A percentile compares a stretch with the other conserved stretches of the same genome.
These are phyloP conservation scores for Aspergillus avenaceus DNA, from an alignment of 495 filamentous ascomycete species.

Conservation along the genomic window DNA sequence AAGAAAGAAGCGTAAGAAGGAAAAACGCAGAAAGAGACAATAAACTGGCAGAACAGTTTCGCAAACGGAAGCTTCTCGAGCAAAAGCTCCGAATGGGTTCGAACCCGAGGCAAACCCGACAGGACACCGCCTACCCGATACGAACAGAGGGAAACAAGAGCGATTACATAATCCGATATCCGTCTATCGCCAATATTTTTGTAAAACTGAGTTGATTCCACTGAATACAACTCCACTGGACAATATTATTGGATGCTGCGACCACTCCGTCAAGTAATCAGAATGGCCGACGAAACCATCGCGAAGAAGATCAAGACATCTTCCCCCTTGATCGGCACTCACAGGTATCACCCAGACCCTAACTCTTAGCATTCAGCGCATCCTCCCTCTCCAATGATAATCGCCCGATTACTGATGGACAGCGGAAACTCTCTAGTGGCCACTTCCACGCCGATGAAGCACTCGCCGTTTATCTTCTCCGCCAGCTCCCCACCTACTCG, in stretches of 20 bases:
- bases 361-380: neutral
- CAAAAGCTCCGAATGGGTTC: too few species aligned
- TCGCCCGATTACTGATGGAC: conserved; percentile 9
- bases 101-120: too few species aligned
- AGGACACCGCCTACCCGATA: too few species aligned
- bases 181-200: too few species aligned
- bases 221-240: too few species aligned
- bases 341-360: conserved; percentile 52
- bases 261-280: conserved; percentile 32
- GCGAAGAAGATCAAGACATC: conserved; percentile 68
- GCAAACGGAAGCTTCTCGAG: too few species aligned
- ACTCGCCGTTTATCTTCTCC: conserved; percentile 94
- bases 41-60: too few species aligned
- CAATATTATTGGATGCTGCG: conserved; percentile 22
- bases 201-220: too few species aligned
- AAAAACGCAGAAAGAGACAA: too few species aligned
- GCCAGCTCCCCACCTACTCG: conserved; percentile 76
- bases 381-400: conserved; percentile 9
- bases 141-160: too few species aligned
- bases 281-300: conserved; percentile 60
- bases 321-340: conserved; percentile 73
- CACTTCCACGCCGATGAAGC: conserved; percentile 99
- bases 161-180: too few species aligned
- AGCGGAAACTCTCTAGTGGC: conserved; percentile 48
- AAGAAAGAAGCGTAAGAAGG: too few species aligned